phyloP scores from a whole-genome alignment of 2,329 filamentous ascomycete species.

The Ophiostoma novo-ulmi region DNA sequence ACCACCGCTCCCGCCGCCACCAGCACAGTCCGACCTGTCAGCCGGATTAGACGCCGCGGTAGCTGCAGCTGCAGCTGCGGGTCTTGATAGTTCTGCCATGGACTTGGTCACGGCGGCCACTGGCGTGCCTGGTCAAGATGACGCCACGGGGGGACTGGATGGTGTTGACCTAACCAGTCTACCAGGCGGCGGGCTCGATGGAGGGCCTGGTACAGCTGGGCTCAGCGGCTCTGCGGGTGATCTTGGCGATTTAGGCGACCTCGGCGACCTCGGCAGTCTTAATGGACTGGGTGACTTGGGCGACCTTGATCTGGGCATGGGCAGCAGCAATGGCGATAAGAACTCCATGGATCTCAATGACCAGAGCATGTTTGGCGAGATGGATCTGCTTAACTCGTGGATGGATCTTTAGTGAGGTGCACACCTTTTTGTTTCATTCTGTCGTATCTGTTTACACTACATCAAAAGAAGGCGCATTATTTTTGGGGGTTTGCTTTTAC shows the following conservation, averaged over 20 bases:
- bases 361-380: constrained; percentile 29
- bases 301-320: constrained; percentile 22
- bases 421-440: background rate
- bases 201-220: background rate
- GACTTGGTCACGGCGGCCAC: constrained; percentile 22
- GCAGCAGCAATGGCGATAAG: constrained; percentile 15
- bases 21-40: constrained; percentile 8
- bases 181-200: background rate
- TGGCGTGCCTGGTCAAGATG: constrained; percentile 15
- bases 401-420: constrained; percentile 25
- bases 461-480: background rate
- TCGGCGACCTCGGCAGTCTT: constrained; percentile 21
- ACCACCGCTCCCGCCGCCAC: constrained; percentile 22
- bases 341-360: constrained; percentile 25
- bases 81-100: constrained; percentile 23
- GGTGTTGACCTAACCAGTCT: constrained; percentile 14
- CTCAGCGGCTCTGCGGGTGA: constrained; percentile 17
- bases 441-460: background rate
- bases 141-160: constrained; percentile 15
- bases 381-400: constrained; percentile 29
- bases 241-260: constrained; percentile 25
- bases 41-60: constrained; percentile 12
- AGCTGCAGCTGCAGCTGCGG: background rate
- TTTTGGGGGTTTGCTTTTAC: background rate
- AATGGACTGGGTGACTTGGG: constrained; percentile 23